These are phyloP conservation scores for Phytophthora pluvialis DNA, from an alignment of 352 stramenopile species.

Conservation along the genomic window DNA sequence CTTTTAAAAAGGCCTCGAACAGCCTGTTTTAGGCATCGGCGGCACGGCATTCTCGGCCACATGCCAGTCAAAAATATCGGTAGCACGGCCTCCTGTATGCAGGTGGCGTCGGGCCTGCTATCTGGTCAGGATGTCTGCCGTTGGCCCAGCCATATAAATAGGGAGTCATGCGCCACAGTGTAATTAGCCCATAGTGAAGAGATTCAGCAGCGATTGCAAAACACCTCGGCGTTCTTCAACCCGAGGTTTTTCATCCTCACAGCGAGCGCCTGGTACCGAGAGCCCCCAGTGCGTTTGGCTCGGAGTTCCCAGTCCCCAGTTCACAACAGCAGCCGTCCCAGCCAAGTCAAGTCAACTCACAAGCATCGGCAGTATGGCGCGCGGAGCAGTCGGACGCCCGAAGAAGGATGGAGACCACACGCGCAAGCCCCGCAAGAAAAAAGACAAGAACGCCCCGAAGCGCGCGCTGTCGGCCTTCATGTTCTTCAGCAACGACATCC, in stretches of 20 bases:
- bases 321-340: slow-evolving; percentile 49
- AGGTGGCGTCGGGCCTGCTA: neutral
- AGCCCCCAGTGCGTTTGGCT: slow-evolving; percentile 8
- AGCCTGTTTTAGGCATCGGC: no score
- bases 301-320: slow-evolving; percentile 24
- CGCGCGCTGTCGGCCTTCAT: slow-evolving; percentile 91
- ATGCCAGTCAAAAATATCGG: slow-evolving; percentile 28
- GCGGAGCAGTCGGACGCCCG: slow-evolving; percentile 58
- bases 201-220: slow-evolving; percentile 19
- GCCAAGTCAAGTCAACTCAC: slow-evolving; percentile 51
- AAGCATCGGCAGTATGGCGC: slow-evolving; percentile 57
- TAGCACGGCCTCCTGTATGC: neutral
- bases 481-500: slow-evolving; percentile 92
- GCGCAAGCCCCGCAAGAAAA: slow-evolving; percentile 90
- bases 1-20: no score
- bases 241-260: slow-evolving; percentile 1
- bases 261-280: neutral
- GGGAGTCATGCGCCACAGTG: slow-evolving; percentile 14
- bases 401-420: slow-evolving; percentile 74
- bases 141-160: slow-evolving; percentile 33
- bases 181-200: slow-evolving; percentile 40
- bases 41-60: neutral
- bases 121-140: neutral
- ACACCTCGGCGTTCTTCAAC: neutral
- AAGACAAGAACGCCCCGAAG: slow-evolving; percentile 93